Conservation (phyloP, 2,329 filamentous ascomycete species). For the Nannizziopsis barbatae region DNA sequence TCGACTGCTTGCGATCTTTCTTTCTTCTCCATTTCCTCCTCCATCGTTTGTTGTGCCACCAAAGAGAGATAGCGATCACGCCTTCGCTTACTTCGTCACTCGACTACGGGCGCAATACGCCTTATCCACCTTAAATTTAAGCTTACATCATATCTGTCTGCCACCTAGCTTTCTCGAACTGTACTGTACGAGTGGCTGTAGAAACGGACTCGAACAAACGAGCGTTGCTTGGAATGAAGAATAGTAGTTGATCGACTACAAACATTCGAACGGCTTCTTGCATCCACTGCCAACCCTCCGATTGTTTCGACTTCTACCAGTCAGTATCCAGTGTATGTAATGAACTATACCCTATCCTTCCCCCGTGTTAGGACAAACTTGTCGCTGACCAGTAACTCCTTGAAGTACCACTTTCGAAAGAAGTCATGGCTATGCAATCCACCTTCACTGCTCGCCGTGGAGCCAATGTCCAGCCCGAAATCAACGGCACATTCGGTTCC, state of each 20-base stretch:
- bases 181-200: neutral
- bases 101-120: neutral
- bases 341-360: neutral
- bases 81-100: neutral
- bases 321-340: neutral
- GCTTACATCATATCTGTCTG: neutral
- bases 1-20: neutral
- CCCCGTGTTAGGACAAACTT: neutral
- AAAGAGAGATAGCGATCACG: neutral
- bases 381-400: neutral
- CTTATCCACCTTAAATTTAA: neutral
- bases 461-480: conserved; percentile 2
- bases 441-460: conserved; percentile 1
- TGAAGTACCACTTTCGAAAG: neutral
- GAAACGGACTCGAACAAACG: neutral
- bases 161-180: conserved; percentile 3
- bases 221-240: conserved; percentile 4
- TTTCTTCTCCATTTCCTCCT: neutral
- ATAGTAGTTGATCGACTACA: neutral
- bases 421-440: conserved; percentile 8
- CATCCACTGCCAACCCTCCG: conserved; percentile 1
- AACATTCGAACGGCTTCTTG: conserved; percentile 4
- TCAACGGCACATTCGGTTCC: neutral
- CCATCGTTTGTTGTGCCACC: too few relatives aligned
- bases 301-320: neutral